Evolutionary conservation across 169 alveolate genomes (phyloP).

Genomic region (Plasmodium cynomolgi): DNA sequence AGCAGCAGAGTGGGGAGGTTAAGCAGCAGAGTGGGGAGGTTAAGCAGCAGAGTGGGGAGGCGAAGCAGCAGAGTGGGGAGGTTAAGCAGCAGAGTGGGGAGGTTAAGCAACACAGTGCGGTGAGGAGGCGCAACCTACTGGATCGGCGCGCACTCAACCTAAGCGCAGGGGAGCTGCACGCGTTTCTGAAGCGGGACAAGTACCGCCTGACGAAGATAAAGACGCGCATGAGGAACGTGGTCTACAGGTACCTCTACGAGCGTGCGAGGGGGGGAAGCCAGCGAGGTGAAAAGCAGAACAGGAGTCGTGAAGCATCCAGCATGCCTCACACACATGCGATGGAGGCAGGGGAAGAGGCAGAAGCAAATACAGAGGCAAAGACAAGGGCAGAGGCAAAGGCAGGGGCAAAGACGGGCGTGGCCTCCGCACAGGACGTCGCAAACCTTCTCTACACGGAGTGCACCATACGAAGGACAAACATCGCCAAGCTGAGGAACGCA

Average conservation of each 20-base stretch:
- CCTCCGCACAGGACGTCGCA: neutral
- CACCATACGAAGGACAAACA: constrained; percentile 24
- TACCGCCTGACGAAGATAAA: constrained; percentile 26
- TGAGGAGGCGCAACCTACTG: neutral
- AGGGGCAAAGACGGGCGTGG: neutral
- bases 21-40: neutral
- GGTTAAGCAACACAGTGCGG: no score
- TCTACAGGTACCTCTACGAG: constrained; percentile 31
- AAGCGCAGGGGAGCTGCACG: constrained; percentile 2
- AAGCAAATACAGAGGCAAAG: neutral
- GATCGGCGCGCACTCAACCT: neutral
- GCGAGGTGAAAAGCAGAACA: neutral
- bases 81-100: neutral
- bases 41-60: neutral
- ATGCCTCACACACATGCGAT: neutral
- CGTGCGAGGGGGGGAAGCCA: neutral
- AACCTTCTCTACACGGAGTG: constrained; percentile 43
- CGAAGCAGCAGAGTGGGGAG: neutral
- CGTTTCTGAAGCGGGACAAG: constrained; percentile 14
- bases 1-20: neutral
- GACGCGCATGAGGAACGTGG: constrained; percentile 12
- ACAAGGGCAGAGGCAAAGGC: no score
- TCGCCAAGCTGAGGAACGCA: neutral
- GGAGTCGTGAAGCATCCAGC: neutral
- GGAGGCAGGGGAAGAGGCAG: neutral